A percentile compares a stretch with the other conserved stretches of the same genome.
These are phyloP conservation scores for Erodium maritimum DNA, from an alignment of 345 rosid species.

Conservation along the genomic window DNA sequence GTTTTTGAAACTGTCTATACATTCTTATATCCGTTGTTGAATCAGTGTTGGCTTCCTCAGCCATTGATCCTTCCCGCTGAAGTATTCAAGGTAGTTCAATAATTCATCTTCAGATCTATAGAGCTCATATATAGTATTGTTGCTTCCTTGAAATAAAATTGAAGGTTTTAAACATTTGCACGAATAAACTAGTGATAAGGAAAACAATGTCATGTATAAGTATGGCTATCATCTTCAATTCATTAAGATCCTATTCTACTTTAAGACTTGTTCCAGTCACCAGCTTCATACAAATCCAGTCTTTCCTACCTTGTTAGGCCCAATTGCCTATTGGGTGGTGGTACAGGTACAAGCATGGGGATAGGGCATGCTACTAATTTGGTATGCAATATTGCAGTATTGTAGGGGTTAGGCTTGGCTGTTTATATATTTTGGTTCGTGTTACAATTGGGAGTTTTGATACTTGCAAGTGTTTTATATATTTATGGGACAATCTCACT, in stretches of 20 bases:
- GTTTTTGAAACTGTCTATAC: constrained; percentile 47
- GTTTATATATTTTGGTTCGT: background rate
- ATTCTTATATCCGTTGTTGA: constrained; percentile 68
- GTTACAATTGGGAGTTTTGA: background rate
- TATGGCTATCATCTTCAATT: too few relatives aligned
- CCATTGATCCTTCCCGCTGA: constrained; percentile 84
- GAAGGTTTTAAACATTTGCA: too few relatives aligned
- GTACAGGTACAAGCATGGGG: background rate
- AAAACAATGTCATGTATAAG: background rate
- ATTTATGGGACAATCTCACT: too few relatives aligned
- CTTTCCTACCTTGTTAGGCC: background rate
- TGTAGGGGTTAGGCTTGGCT: background rate
- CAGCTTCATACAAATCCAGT: background rate
- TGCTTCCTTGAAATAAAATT: too few relatives aligned
- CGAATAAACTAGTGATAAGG: background rate
- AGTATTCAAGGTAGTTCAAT: constrained; percentile 62
- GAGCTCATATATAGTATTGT: background rate
- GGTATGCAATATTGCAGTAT: background rate
- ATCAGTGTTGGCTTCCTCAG: constrained; percentile 75
- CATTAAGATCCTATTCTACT: too few relatives aligned
- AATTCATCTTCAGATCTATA: background rate
- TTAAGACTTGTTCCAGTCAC: background rate
- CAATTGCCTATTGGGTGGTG: background rate
- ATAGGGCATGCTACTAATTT: background rate
- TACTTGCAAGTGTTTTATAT: too few relatives aligned